A percentile compares a stretch with the other conserved stretches of the same genome.
Evolutionary conservation across 495 filamentous ascomycete genomes (phyloP).

Genomic region (Letharia columbiana): DNA sequence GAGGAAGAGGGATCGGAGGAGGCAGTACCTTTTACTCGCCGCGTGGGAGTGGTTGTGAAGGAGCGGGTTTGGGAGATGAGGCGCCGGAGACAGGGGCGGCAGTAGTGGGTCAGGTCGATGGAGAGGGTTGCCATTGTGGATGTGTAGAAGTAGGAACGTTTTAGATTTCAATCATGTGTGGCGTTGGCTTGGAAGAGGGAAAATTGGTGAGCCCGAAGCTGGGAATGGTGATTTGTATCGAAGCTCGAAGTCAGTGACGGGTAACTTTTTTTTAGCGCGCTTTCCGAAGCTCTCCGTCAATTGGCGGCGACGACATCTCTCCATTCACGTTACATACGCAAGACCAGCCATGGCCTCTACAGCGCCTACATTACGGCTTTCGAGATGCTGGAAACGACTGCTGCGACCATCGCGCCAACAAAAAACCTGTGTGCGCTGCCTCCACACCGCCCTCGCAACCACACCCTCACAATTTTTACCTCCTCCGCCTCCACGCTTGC

Average conservation of each 20-base stretch:
- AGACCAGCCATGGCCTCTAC: constrained; percentile 45
- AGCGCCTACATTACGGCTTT: constrained; percentile 45
- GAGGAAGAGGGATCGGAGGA: neutral
- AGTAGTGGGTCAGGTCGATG: constrained; percentile 9
- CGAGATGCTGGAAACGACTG: constrained; percentile 57
- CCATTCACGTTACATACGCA: neutral
- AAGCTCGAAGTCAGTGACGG: neutral
- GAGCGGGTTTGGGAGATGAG: constrained; percentile 18
- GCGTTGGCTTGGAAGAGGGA: neutral
- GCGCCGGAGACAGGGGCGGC: constrained; percentile 23
- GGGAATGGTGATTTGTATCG: too few relatives aligned
- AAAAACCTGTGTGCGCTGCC: constrained; percentile 33
- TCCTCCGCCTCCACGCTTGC: constrained; percentile 23
- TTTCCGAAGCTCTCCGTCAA: constrained; percentile 9
- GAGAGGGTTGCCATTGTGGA: constrained; percentile 9
- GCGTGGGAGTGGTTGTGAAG: constrained; percentile 20
- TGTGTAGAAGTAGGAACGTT: neutral
- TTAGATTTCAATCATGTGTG: neutral
- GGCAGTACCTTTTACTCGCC: constrained; percentile 19
- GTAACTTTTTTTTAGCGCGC: constrained; percentile 10
- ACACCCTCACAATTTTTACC: constrained; percentile 34
- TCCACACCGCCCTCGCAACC: constrained; percentile 37
- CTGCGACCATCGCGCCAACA: constrained; percentile 41
- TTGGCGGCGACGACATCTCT: neutral
- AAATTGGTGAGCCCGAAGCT: neutral